Evolutionary conservation across 208 protist genomes (phyloP), one percentile per base, ranked within the genome.

Genomic region (Vickermania ingenoplastis): DNA sequence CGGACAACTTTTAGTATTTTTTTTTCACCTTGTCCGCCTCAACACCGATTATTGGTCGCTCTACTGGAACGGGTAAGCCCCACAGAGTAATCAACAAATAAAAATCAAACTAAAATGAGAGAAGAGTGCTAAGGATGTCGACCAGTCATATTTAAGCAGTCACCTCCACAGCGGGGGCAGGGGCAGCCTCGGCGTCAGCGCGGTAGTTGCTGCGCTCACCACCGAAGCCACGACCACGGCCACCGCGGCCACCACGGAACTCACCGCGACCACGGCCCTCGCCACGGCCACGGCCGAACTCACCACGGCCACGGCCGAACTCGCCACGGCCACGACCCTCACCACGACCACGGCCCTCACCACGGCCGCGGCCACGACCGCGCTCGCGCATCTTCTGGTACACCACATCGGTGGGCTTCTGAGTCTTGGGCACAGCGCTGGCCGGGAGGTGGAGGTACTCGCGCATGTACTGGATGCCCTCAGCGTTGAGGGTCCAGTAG

Each of bases 401-500:
- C 26, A 52, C 63, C 49, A 66, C 63, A 52, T 55, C 62, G 57
- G 72, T 86, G 27, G 65, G 65, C 83, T 97, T 97, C 55, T 95
- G 83, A 48, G 84, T 97, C 73, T 89, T 87, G 58, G 95, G 95
- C 57, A 97, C 81, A 51, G 86, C 79, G 55, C 76, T 80, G 13
- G 68, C 63, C 55, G 87, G 75, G n/a, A 97, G 79, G 75, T 94
- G 81, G 51, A 98, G 88, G 79, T 92, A 95, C 36, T 86, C 75
- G 61, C 95, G 84, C 63, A 98, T 80, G 77, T 96, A 97, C 51
- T 86, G 75, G 54, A 98, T 73, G 67, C 95, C 95, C 54, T 87
- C 79, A 57, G 96, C 82, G 72, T 89, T 93, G 61, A 98, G 86
- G 61, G 79, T 91, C 86, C 85, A 97, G 86, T 98, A 98, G 82